Evolutionary conservation across 192 early-diverging fungal genomes (phyloP).

Genomic region (Funneliformis mosseae): DNA sequence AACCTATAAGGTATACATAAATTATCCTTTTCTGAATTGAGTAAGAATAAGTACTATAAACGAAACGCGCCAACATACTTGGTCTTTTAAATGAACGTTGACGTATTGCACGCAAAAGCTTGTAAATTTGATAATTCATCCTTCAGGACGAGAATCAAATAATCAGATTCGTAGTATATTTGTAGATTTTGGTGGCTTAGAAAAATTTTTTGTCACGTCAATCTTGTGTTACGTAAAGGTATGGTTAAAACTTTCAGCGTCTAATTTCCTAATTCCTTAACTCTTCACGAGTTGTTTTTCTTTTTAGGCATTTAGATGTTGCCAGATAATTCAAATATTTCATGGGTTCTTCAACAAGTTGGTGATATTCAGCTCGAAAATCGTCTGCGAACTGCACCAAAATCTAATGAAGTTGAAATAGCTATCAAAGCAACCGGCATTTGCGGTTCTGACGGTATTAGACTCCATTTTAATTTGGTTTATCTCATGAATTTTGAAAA

Average conservation of each 20-base stretch:
- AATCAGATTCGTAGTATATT: too few species aligned
- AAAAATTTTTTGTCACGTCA: too few species aligned
- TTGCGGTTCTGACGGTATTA: conserved; percentile 43
- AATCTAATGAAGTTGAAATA: conserved; percentile 40
- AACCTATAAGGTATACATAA: neutral
- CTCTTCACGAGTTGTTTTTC: too few species aligned
- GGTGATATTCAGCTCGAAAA: neutral
- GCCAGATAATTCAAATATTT: neutral
- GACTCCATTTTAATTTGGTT: neutral
- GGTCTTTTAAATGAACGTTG: neutral
- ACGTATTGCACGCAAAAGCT: neutral
- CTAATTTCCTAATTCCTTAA: too few species aligned
- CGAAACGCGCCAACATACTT: neutral
- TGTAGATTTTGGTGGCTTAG: too few species aligned
- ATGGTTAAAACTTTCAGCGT: too few species aligned
- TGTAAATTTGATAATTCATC: neutral
- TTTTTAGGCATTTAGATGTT: neutral
- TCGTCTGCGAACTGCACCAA: neutral
- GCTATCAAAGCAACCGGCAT: conserved; percentile 50
- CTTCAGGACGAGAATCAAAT: too few species aligned
- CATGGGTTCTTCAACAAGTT: conserved; percentile 12
- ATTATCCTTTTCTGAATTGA: neutral
- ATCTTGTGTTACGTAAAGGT: too few species aligned
- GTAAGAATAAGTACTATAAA: neutral
- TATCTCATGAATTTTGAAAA: too few species aligned